A percentile compares a stretch with the other conserved stretches of the same genome.
Conservation (phyloP, 1,284 basidiomycete genomes). For the Schizophyllum amplum region DNA sequence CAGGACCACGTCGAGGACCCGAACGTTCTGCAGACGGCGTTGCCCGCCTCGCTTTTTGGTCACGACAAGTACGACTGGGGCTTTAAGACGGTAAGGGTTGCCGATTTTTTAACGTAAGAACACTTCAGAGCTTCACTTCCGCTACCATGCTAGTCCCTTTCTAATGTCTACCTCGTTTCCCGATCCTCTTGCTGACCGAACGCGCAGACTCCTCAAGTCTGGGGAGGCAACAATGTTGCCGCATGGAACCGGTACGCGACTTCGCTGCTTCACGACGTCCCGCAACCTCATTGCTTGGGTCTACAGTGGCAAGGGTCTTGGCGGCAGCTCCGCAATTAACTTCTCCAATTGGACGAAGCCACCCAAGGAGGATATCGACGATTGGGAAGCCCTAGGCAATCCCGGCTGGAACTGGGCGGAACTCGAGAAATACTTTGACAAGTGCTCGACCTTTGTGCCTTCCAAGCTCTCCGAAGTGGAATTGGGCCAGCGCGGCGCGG, state of each 20-base stretch:
- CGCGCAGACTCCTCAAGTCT: not conserved
- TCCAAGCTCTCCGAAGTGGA: not conserved
- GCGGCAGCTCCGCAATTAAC: constrained; percentile 18
- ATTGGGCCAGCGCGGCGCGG: not conserved
- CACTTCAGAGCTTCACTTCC: too few relatives aligned
- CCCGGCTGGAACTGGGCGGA: constrained; percentile 29
- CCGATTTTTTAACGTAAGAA: too few relatives aligned
- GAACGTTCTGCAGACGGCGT: constrained; percentile 15
- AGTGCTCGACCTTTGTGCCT: constrained; percentile 16
- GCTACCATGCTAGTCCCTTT: too few relatives aligned
- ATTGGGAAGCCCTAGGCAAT: constrained; percentile 25
- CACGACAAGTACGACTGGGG: constrained; percentile 22
- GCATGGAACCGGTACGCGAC: not conserved
- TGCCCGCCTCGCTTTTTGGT: constrained; percentile 15
- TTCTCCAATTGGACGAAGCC: constrained; percentile 21
- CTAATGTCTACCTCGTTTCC: too few relatives aligned
- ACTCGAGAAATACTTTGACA: constrained; percentile 20
- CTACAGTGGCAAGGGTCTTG: constrained; percentile 19
- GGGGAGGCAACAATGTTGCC: not conserved
- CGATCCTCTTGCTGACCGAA: too few relatives aligned
- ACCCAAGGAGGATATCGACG: constrained; percentile 22
- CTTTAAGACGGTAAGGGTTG: constrained; percentile 22
- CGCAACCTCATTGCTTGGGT: too few relatives aligned
- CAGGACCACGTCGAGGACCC: constrained; percentile 23
- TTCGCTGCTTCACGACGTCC: too few relatives aligned